phyloP scores from a whole-genome alignment of 495 filamentous ascomycete genomes.

The Xylaria curta region DNA sequence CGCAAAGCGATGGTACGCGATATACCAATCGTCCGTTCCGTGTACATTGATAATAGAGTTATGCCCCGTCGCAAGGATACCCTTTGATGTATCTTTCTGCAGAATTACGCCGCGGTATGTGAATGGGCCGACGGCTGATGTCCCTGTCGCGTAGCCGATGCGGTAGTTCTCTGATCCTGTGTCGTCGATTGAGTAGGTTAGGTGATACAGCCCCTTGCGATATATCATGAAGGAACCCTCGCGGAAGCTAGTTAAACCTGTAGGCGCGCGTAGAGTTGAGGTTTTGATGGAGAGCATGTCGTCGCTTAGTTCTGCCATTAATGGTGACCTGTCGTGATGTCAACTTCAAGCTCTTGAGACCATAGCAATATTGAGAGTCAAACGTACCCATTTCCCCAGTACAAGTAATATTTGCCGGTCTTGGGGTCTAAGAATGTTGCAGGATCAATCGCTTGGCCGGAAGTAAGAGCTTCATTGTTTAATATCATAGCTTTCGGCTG shows the following conservation, averaged over 20 bases:
- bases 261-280: conserved; percentile 9
- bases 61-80: conserved; percentile 30
- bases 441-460: conserved; percentile 27
- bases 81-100: conserved; percentile 27
- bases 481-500: conserved; percentile 26
- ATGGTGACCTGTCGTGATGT: conserved; percentile 11
- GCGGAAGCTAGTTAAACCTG: conserved; percentile 26
- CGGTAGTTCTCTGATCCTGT: conserved; percentile 30
- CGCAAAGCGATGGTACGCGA: conserved; percentile 30
- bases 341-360: background rate
- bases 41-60: conserved; percentile 31
- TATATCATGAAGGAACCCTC: conserved; percentile 30
- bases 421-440: conserved; percentile 25
- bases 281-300: conserved; percentile 30
- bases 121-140: conserved; percentile 24
- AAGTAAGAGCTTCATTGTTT: conserved; percentile 26
- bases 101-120: conserved; percentile 31
- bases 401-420: conserved; percentile 27
- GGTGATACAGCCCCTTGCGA: conserved; percentile 28
- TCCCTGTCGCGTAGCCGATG: conserved; percentile 30
- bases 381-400: conserved; percentile 30
- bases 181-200: conserved; percentile 33
- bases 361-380: background rate
- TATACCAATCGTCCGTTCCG: conserved; percentile 32
- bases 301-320: conserved; percentile 28